Evolutionary conservation across 805 yeast genomes (phyloP).

Genomic region (Ogataea dorogensis): DNA sequence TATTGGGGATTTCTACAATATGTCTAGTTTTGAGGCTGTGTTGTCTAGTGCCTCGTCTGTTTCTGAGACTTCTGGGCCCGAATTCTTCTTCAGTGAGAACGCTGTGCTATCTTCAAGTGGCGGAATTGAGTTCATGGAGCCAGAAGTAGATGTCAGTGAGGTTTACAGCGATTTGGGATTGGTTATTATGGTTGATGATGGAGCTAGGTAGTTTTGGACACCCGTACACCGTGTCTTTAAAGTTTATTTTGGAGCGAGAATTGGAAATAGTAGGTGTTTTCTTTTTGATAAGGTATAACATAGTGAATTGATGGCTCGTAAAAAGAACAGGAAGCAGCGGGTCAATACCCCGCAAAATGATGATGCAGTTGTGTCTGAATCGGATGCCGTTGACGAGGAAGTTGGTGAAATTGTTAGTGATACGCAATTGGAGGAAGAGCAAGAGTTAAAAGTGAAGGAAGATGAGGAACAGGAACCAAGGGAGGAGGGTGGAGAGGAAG

Average conservation of each 20-base stretch:
- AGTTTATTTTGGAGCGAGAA: conserved; percentile 4
- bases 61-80: conserved; percentile 5
- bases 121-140: conserved; percentile 16
- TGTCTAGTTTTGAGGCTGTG: conserved; percentile 9
- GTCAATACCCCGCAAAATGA: not conserved
- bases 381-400: not conserved
- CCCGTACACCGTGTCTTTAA: not conserved
- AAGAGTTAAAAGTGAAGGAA: conserved; percentile 1
- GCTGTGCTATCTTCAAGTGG: conserved; percentile 18
- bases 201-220: conserved; percentile 4
- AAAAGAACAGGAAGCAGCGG: conserved; percentile 9
- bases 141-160: conserved; percentile 7
- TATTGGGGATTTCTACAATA: not conserved
- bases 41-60: conserved; percentile 19
- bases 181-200: conserved; percentile 9
- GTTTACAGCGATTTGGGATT: conserved; percentile 12
- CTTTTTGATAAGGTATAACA: conserved; percentile 1
- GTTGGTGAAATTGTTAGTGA: no score
- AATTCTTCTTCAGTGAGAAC: conserved; percentile 15
- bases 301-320: conserved; percentile 3
- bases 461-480: conserved; percentile 1
- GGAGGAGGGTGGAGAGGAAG: not conserved
- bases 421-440: no score
- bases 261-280: conserved; percentile 11
- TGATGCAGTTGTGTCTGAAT: not conserved